Conservation (phyloP, 202 grass and related monocot species). For the Tripidium arundinaceum region DNA sequence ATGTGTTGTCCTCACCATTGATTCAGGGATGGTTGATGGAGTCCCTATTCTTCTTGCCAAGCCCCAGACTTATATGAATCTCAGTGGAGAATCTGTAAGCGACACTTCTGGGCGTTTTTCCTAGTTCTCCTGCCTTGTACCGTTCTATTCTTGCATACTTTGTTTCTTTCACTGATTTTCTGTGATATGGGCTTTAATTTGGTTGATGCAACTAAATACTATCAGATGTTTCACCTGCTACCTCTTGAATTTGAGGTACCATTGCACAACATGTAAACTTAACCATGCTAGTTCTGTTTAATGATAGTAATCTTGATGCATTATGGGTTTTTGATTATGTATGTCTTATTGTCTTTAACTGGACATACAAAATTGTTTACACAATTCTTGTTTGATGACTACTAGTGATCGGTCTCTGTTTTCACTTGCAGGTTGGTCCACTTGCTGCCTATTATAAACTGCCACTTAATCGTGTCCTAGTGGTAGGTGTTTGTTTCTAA, state of each 20-base stretch:
- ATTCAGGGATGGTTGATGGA: slow-evolving; percentile 68
- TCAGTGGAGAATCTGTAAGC: slow-evolving; percentile 99
- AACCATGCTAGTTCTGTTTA: slow-evolving; percentile 2
- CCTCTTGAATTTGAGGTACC: slow-evolving; percentile 8
- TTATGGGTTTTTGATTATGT: background rate
- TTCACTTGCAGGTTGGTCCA: slow-evolving; percentile 55
- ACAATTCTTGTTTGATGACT: slow-evolving; percentile 5
- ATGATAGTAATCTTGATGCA: background rate
- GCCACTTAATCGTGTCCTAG: slow-evolving; percentile 74
- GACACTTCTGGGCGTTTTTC: background rate
- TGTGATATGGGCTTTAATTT: background rate
- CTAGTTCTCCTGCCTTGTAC: background rate
- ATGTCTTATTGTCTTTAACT: background rate
- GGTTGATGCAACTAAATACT: background rate
- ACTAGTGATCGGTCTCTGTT: background rate
- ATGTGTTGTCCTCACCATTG: slow-evolving; percentile 19
- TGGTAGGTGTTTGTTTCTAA: slow-evolving; percentile 43
- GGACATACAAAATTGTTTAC: slow-evolving; percentile 3
- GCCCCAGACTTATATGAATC: slow-evolving; percentile 93
- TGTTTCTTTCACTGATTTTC: background rate
- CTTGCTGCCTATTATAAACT: slow-evolving; percentile 97
- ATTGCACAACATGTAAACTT: background rate
- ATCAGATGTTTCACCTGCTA: slow-evolving; percentile 5
- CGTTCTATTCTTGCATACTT: background rate
- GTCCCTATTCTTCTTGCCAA: slow-evolving; percentile 78